A percentile compares a stretch with the other conserved stretches of the same genome.
These are phyloP conservation scores for Magnolia officinalis DNA, from an alignment of 164 flowering plant genomes.

Conservation along the genomic window DNA sequence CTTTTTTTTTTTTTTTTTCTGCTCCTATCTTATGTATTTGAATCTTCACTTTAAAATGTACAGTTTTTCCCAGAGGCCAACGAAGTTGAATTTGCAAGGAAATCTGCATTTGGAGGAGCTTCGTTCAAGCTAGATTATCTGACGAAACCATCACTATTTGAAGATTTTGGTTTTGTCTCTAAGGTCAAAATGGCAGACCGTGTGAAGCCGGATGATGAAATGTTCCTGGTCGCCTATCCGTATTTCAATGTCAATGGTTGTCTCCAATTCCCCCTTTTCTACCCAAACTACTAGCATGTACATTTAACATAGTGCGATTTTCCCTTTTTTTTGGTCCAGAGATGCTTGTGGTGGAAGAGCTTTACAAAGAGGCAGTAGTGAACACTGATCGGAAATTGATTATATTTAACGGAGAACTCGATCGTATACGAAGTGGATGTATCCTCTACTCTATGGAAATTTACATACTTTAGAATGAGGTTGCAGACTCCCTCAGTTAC, in stretches of 20 bases:
- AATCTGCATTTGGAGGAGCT: slow-evolving; percentile 74
- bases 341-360: slow-evolving; percentile 98
- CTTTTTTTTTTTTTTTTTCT: not conserved
- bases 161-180: slow-evolving; percentile 78
- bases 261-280: slow-evolving; percentile 7
- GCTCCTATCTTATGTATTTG: not conserved
- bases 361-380: slow-evolving; percentile 71
- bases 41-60: not conserved
- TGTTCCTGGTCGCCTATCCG: slow-evolving; percentile 84
- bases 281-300: slow-evolving; percentile 3
- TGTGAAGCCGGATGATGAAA: slow-evolving; percentile 83
- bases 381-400: slow-evolving; percentile 61
- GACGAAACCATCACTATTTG: slow-evolving; percentile 89
- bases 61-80: slow-evolving; percentile 98
- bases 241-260: slow-evolving; percentile 91
- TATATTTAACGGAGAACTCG: slow-evolving; percentile 94
- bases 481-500: not conserved
- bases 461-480: not conserved
- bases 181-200: slow-evolving; percentile 89
- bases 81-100: slow-evolving; percentile 82
- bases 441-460: slow-evolving; percentile 42
- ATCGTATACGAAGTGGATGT: slow-evolving; percentile 95
- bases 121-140: slow-evolving; percentile 82
- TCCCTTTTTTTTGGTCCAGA: slow-evolving; percentile 36
- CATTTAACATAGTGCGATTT: slow-evolving; percentile 1